phyloP scores from a whole-genome alignment of 2,329 filamentous ascomycete species.

The Sporothrix luriei region DNA sequence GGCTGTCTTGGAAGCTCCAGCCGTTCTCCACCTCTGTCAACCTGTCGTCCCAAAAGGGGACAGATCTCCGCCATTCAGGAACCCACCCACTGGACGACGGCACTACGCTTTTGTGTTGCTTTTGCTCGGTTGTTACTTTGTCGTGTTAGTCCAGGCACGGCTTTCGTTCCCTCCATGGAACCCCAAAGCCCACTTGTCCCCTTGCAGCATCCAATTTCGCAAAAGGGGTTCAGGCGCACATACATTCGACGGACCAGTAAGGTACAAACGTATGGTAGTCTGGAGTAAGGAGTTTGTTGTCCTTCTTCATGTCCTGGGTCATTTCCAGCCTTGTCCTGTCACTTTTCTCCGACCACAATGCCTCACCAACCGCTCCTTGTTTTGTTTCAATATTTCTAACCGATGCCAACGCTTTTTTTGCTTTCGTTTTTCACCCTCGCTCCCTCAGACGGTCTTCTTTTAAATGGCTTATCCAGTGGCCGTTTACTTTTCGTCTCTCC shows the following conservation, averaged over 20 bases:
- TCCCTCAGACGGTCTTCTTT: background rate
- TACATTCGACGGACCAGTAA: background rate
- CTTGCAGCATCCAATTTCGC: conserved; percentile 27
- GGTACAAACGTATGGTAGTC: background rate
- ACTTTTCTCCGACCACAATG: background rate
- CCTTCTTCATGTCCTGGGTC: background rate
- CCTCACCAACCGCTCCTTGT: background rate
- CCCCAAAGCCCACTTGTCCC: conserved; percentile 17
- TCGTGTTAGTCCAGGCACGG: conserved; percentile 14
- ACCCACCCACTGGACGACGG: background rate
- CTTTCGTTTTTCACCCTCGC: background rate
- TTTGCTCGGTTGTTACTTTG: background rate
- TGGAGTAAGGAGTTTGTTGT: background rate
- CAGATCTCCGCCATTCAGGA: conserved; percentile 10
- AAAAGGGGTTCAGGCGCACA: conserved; percentile 24
- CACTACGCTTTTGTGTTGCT: background rate
- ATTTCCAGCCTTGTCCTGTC: background rate
- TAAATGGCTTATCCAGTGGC: no score
- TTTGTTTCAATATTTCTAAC: conserved; percentile 1
- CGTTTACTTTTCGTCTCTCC: background rate
- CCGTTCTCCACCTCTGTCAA: background rate
- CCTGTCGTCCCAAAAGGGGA: conserved; percentile 10
- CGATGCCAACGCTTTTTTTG: background rate
- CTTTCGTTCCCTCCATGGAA: background rate
- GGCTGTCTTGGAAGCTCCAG: conserved; percentile 1